These are phyloP conservation scores for Malassezia caprae DNA, from an alignment of 1,284 basidiomycete species.

Conservation along the genomic window DNA sequence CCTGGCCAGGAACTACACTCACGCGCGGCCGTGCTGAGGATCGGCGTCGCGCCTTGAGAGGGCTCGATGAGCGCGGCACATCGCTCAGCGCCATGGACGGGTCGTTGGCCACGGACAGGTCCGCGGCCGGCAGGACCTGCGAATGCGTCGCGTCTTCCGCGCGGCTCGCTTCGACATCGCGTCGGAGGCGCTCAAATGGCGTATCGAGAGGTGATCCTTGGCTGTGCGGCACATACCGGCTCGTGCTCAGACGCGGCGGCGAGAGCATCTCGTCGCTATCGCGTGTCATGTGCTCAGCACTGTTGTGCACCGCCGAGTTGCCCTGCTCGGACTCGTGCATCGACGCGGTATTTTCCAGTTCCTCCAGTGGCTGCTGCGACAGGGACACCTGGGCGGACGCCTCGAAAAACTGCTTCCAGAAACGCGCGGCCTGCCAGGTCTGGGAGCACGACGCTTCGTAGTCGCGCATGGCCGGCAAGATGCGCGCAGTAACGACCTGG, in stretches of 20 bases:
- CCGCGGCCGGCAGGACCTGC: constrained; percentile 8
- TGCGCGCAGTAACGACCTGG: constrained; percentile 66
- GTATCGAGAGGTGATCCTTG: constrained; percentile 54
- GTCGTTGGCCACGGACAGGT: constrained; percentile 15
- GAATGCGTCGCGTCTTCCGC: constrained; percentile 45
- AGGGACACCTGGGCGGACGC: constrained; percentile 75
- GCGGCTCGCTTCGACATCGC: constrained; percentile 55
- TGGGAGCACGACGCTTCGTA: constrained; percentile 77
- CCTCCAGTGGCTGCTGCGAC: constrained; percentile 21
- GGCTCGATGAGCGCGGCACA: constrained; percentile 14
- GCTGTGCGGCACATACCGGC: constrained; percentile 5
- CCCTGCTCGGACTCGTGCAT: neutral
- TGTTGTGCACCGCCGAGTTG: neutral
- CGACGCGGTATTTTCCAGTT: neutral
- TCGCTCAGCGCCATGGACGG: constrained; percentile 9
- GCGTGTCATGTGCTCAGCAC: constrained; percentile 4
- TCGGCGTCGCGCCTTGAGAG: constrained; percentile 11
- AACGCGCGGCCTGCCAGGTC: constrained; percentile 78
- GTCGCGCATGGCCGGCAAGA: constrained; percentile 76
- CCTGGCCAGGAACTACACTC: neutral
- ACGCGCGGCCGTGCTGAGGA: constrained; percentile 15
- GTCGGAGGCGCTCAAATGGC: constrained; percentile 63
- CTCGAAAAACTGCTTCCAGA: constrained; percentile 93
- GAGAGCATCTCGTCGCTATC: constrained; percentile 15
- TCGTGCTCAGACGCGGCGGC: constrained; percentile 15